Base-by-base conservation (phyloP, 75 land plant species). In the Chamaecyparis obtusa region DNA sequence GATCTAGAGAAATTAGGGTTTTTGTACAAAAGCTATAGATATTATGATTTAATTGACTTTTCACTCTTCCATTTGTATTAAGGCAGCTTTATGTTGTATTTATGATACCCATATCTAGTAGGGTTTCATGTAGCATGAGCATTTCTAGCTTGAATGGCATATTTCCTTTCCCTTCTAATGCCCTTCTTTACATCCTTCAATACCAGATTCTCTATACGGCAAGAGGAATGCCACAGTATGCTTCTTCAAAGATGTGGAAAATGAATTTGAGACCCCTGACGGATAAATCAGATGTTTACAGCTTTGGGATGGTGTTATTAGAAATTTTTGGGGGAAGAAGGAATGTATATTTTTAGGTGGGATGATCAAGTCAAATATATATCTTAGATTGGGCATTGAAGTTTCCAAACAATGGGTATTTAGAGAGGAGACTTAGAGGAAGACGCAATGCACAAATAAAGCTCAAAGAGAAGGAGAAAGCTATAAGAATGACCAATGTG, bases 301-400 rank as follows among this genome's bases (percentile, higher is more conserved):
- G 90, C 37, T 91, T 83, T 84, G 90, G 88, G 13, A 91, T 91
- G 81, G 32, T 91, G 16, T 64, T 87, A 16, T 51, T 91, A 6
- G 91, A 91, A 48, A 83, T 91, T 11, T 79, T 87, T 13, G 41
- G 88, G 13, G 88, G 90, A 13, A 83, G 78, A 16, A 89, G 84
- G 32, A 87, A 41, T 19, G 5, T 84, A 0, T 75, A 87, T 77
- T 74, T 21, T 9, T 3, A 9, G 30, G 48, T 4, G 51, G 33
- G 69, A 11, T 33, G 64, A 3, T 57, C 60, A 7, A 39, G 55
- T 11, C 51, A 86, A 33, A 19, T 48, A 21, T 74, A 85, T 82
- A 4, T 85, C 33, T 35, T 21, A 32, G 86, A 60, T 0, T 54
- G 46, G 85, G 71, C 49, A 13, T 84, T 69, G 24, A 49, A 84